Evolutionary conservation across 176 grass and related monocot species (phyloP), one percentile per base, ranked within the genome.

Genomic region (Ensete glaucum): DNA sequence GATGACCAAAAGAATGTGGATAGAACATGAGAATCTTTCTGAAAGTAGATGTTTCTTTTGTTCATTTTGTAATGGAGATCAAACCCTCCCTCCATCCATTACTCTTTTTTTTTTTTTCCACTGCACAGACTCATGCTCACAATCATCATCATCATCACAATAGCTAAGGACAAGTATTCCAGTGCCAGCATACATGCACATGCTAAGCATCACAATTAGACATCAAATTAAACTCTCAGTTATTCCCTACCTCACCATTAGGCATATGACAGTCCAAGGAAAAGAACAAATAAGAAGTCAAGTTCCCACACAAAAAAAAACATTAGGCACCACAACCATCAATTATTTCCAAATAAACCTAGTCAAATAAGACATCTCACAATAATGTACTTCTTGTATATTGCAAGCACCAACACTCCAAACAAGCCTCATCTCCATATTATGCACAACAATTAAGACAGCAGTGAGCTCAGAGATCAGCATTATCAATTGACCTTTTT

Each of bases 391-490:
- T 48, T 23, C n/a, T 23, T 49, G 19, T 26, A 60, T 17, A 60
- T 75, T 59, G 9, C 54, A 75, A 48, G 55, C 73, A 34, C 52
- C 50, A 73, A n/a, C 29, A 71, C 16, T 15, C 34, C 9, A 19
- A 19, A 11, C 48, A 51, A 1, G 48, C 12, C 16, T 13, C 64
- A 67, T 67, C 9, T 67, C 64, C 34, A 67, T 10, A 67, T 29
- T 67, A 67, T 19, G 50, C 25, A 48, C 66, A 50, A 50, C 34
- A 43, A 70, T 70, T 11, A 9, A 70, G 27, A 9, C 3, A 70
- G 34, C 16, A 70, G 67, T 11, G 1, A 70, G 67, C 50, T 69
- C 9, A n/a, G 15, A 69, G 49, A 69, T 69, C 67, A 69, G 67
- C 13, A 70, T 51, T 70, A 52, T 34, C 43, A 50, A 43, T 70